Evolutionary conservation across 2,329 filamentous ascomycete genomes (phyloP).

Genomic region (Pseudocercospora pini-densiflorae): DNA sequence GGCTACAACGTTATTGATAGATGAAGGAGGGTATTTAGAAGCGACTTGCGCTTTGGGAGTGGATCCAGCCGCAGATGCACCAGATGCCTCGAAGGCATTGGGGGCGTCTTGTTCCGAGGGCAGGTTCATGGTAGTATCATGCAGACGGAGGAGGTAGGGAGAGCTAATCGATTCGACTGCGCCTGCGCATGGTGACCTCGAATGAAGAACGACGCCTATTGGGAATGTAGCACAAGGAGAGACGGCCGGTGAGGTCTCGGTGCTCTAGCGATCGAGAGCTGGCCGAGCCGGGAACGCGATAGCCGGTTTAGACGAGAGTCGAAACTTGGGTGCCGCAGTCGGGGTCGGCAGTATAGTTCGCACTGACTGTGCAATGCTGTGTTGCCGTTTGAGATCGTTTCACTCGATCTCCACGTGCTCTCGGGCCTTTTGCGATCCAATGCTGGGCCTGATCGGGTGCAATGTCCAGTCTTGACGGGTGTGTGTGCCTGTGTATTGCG

Average conservation of each 20-base stretch:
- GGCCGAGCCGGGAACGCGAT: constrained; percentile 6
- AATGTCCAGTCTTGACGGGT: not conserved
- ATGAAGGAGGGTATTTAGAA: constrained; percentile 19
- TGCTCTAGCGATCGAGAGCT: not conserved
- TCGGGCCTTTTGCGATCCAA: constrained; percentile 4
- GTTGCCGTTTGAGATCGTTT: constrained; percentile 11
- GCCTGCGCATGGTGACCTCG: constrained; percentile 29
- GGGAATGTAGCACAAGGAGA: constrained; percentile 18
- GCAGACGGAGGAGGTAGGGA: constrained; percentile 25
- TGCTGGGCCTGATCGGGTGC: not conserved
- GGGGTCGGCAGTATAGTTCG: constrained; percentile 9
- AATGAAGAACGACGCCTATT: constrained; percentile 16
- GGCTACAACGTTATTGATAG: constrained; percentile 22
- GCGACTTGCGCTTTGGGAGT: constrained; percentile 24
- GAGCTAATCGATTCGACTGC: constrained; percentile 29
- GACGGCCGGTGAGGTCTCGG: constrained; percentile 21
- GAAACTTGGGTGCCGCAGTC: constrained; percentile 3
- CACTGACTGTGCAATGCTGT: not conserved
- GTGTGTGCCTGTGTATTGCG: constrained; percentile 4
- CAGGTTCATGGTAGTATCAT: constrained; percentile 30
- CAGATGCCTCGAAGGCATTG: constrained; percentile 26
- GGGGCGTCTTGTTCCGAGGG: constrained; percentile 27
- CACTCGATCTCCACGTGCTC: constrained; percentile 8
- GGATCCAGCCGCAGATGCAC: constrained; percentile 23
- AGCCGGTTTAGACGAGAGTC: constrained; percentile 7